These are phyloP conservation scores for Thalassiosira exigua DNA, from an alignment of 352 stramenopile genomes.

Conservation along the genomic window DNA sequence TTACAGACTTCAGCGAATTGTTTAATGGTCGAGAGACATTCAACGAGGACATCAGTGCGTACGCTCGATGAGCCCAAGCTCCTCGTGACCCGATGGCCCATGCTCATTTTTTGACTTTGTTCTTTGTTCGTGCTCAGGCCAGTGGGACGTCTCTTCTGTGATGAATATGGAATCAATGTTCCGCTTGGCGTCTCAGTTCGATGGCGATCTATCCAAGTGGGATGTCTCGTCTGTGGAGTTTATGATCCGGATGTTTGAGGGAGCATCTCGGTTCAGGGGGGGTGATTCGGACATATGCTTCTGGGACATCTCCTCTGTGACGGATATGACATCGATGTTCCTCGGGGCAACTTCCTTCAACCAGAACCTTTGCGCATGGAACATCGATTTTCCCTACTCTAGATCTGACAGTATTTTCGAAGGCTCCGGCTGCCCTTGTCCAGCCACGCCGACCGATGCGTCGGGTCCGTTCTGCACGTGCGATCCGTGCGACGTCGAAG, in stretches of 20 bases:
- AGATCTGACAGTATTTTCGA: background rate
- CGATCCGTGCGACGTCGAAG: too few relatives aligned
- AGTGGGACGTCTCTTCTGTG: too few relatives aligned
- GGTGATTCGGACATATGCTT: background rate
- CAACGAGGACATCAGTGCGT: too few relatives aligned
- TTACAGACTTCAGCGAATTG: too few relatives aligned
- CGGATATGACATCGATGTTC: conserved; percentile 6
- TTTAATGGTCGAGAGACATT: too few relatives aligned
- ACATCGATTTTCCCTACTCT: conserved; percentile 7
- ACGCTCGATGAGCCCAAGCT: too few relatives aligned
- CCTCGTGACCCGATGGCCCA: too few relatives aligned
- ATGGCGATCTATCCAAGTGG: background rate
- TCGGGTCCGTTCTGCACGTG: too few relatives aligned
- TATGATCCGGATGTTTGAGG: conserved; percentile 2
- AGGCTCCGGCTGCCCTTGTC: background rate
- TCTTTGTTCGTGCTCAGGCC: too few relatives aligned
- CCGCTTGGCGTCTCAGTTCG: background rate
- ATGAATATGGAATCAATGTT: too few relatives aligned
- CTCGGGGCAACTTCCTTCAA: conserved; percentile 13
- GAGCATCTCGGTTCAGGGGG: background rate
- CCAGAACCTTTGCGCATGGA: conserved; percentile 37
- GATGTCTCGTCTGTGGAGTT: background rate
- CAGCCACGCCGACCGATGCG: too few relatives aligned
- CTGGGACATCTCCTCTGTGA: background rate
- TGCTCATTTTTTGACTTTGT: too few relatives aligned